Conservation (phyloP, 2,329 filamentous ascomycete genomes). For the Fusarium tuaranense region DNA sequence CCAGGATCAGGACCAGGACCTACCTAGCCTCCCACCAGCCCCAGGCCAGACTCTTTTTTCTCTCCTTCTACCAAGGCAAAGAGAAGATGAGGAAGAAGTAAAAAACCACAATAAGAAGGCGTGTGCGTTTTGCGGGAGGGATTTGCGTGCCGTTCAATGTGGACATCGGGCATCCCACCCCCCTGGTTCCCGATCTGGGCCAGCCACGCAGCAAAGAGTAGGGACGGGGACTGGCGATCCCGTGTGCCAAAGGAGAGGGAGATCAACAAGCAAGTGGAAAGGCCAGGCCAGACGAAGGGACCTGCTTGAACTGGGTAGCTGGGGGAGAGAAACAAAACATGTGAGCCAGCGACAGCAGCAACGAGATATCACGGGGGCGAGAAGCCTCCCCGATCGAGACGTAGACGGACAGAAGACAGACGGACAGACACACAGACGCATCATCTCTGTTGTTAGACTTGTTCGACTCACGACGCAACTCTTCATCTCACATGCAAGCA, state of each 20-base stretch:
- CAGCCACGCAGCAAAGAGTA: conserved; percentile 42
- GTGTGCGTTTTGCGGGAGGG: conserved; percentile 25
- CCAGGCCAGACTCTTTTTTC: not conserved
- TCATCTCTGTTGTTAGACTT: not conserved
- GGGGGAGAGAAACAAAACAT: conserved; percentile 4
- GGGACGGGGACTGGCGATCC: conserved; percentile 42
- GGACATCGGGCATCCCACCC: conserved; percentile 32
- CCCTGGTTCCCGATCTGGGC: conserved; percentile 44
- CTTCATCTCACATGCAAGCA: conserved; percentile 12
- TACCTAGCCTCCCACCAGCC: not conserved
- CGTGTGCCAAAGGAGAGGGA: conserved; percentile 39
- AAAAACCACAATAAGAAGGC: conserved; percentile 19
- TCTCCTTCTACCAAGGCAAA: not conserved
- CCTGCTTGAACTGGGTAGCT: conserved; percentile 6
- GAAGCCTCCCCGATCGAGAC: not conserved
- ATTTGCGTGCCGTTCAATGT: conserved; percentile 40
- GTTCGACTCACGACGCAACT: not conserved
- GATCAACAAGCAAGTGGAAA: conserved; percentile 24
- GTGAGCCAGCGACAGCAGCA: not conserved
- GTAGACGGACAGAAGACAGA: conserved; percentile 3
- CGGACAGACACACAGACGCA: conserved; percentile 12
- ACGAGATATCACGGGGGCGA: not conserved
- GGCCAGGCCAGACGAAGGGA: not conserved
- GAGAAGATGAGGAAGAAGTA: conserved; percentile 4
- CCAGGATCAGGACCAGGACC: not conserved